Evolutionary conservation across 2,329 filamentous ascomycete genomes (phyloP).

Genomic region (Colletotrichum melonis): DNA sequence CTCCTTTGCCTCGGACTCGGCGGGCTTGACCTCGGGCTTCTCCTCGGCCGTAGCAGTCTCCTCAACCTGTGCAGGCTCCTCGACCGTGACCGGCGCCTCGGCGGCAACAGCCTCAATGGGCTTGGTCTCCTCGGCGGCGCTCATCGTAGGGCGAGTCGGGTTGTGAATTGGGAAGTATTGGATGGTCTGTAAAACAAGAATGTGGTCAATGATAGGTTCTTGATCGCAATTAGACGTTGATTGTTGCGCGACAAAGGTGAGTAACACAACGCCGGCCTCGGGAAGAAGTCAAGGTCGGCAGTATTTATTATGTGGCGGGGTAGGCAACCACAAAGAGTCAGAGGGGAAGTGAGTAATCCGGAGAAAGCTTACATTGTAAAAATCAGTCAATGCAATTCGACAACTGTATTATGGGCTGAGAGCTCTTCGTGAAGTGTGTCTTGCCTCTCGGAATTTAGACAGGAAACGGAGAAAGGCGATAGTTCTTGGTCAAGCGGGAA

Average conservation of each 20-base stretch:
- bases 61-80: conserved; percentile 42
- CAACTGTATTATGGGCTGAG: not conserved
- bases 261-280: conserved; percentile 5
- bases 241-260: not conserved
- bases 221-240: not conserved
- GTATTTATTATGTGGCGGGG: conserved; percentile 31
- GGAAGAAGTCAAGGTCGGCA: not conserved
- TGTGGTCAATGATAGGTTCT: not conserved
- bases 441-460: not conserved
- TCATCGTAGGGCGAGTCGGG: conserved; percentile 45
- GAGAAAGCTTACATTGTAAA: conserved; percentile 17
- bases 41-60: conserved; percentile 37
- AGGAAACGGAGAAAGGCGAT: not conserved
- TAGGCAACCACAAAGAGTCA: conserved; percentile 23
- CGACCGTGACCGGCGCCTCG: conserved; percentile 38
- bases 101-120: conserved; percentile 48
- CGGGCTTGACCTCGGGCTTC: conserved; percentile 39
- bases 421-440: not conserved
- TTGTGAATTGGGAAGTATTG: not conserved
- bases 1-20: conserved; percentile 32
- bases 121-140: conserved; percentile 53
- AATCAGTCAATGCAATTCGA: conserved; percentile 8
- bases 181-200: not conserved
- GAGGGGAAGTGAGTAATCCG: conserved; percentile 25
- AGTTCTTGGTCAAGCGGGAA: conserved; percentile 19